Base-by-base conservation (phyloP, 139 green algal species). In the Eudorina sp. region DNA sequence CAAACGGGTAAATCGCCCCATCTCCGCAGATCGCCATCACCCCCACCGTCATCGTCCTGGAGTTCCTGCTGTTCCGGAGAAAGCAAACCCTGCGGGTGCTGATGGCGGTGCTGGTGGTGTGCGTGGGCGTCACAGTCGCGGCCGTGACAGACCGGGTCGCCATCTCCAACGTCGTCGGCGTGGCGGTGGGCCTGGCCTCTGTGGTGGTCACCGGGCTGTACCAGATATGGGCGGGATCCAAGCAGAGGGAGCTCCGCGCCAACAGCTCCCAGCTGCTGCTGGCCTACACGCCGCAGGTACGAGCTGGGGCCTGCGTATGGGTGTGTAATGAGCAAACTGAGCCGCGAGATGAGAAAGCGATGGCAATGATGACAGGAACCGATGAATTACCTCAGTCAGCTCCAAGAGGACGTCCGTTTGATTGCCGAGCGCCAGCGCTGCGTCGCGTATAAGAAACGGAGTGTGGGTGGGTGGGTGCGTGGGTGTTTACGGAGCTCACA, bases 111-210 rank as follows among this genome's bases (percentile, higher is more conserved):
- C 8, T 53, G 27, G 46, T 98, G 16, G 94, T 99, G 4, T 98
- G 95, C 85, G 25, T 93, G 45, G 97, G 97, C 55, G 93, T 99
- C 29, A 92, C 89, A 0, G 84, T 96, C 1, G 95, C 97, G 2
- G 98, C 97, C 1, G 88, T 99, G 21, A 97, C 94, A 3, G 97
- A 99, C 88, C 91, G 72, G 1, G 82, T 93, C 4, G 82, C 82
- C 18, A 53, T 88, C 36, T 85, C 66, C 60, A 97, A 96, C 89
- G 19, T 92, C 7, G 41, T 89, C 19, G 96, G 95, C 18, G 88
- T 96, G 36, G 45, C 88, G 4, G 92, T 98, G 19, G 96, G 92
- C 2, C 83, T 93, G 40, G 94, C 90, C 34, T 91, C 90, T 19
- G 95, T 97, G 11, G 62, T 92, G 0, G 91, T 94, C 5, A 98